These are phyloP conservation scores for Cantharellus anzutake DNA, from an alignment of 768 basidiomycete species.

Conservation along the genomic window DNA sequence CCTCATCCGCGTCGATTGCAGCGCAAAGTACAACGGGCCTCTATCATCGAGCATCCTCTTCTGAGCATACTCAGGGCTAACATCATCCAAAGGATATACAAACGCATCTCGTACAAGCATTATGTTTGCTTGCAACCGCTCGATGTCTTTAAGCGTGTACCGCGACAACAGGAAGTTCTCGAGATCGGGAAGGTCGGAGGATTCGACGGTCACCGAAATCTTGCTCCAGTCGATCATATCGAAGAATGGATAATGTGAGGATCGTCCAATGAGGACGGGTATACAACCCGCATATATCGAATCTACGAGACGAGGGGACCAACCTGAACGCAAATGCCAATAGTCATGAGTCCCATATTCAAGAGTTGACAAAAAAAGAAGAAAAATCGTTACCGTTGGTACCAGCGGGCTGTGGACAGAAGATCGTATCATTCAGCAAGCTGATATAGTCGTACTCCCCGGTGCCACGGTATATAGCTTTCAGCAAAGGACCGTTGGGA, in stretches of 20 bases:
- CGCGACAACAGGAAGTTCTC: conserved; percentile 19
- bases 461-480: no score
- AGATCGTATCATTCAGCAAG: no score
- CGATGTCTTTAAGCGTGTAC: conserved; percentile 14
- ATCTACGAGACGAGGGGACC: conserved; percentile 12
- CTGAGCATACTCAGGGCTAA: conserved; percentile 16
- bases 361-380: no score
- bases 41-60: neutral
- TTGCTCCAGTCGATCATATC: conserved; percentile 22
- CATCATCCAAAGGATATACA: conserved; percentile 18
- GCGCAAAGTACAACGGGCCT: no score
- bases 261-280: conserved; percentile 22
- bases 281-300: conserved; percentile 25
- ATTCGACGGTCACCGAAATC: conserved; percentile 19
- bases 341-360: no score
- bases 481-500: no score
- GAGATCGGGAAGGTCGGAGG: conserved; percentile 20
- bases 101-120: conserved; percentile 21
- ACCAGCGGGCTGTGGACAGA: no score
- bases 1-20: no score
- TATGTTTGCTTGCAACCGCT: conserved; percentile 20
- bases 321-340: no score
- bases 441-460: no score
- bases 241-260: conserved; percentile 20
- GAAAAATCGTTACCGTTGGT: no score